Evolutionary conservation across 2,329 filamentous ascomycete species (phyloP).

Genomic region (Hypoxylon sp.): DNA sequence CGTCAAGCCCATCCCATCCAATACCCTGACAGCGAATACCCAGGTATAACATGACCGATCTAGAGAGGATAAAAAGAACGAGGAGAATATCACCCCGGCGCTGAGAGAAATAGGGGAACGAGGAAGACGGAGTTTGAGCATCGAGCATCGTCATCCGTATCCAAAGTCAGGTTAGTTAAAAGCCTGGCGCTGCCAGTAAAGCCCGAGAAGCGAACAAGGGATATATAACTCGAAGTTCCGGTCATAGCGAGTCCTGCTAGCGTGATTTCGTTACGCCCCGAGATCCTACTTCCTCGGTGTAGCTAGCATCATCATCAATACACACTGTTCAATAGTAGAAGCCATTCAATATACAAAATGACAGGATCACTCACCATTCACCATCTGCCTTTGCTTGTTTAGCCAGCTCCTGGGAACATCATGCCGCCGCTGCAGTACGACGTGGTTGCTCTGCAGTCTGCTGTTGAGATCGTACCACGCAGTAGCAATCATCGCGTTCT

Average conservation of each 20-base stretch:
- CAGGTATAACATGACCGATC: conserved; percentile 8
- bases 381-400: conserved; percentile 79
- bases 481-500: conserved; percentile 80
- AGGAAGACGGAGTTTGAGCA: conserved; percentile 1
- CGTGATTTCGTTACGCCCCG: conserved; percentile 21
- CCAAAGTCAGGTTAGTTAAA: conserved; percentile 10
- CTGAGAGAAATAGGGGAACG: conserved; percentile 8
- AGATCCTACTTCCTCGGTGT: conserved; percentile 47
- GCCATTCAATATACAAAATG: background rate
- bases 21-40: conserved; percentile 11
- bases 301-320: conserved; percentile 37
- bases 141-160: conserved; percentile 5
- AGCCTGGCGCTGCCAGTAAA: conserved; percentile 3
- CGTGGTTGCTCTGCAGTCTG: conserved; percentile 82
- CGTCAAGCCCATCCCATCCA: conserved; percentile 13
- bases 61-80: background rate
- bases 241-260: background rate
- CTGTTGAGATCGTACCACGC: conserved; percentile 86
- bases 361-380: conserved; percentile 59
- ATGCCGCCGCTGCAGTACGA: conserved; percentile 76
- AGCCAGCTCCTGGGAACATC: conserved; percentile 84
- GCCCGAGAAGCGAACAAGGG: conserved; percentile 5
- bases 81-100: background rate
- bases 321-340: background rate
- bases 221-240: conserved; percentile 8